Conservation (phyloP, 352 stramenopile genomes). For the Discostella stelligera region DNA sequence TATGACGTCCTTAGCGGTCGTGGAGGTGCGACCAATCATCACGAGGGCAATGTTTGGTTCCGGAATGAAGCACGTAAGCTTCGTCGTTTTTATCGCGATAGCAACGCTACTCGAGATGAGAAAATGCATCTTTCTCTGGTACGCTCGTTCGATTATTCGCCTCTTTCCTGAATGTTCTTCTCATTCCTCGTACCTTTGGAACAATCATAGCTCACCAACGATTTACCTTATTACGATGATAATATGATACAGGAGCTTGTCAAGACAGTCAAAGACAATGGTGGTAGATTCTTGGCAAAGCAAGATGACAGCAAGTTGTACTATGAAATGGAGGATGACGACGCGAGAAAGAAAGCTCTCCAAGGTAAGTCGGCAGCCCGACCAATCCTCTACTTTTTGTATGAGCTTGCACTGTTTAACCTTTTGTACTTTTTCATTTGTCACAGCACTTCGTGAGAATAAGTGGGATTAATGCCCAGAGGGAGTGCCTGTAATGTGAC, state of each 20-base stretch:
- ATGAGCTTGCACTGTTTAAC: neutral
- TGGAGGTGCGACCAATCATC: conserved; percentile 71
- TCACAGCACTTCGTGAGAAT: conserved; percentile 20
- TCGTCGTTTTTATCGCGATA: conserved; percentile 9
- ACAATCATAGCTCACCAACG: neutral
- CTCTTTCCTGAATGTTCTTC: neutral
- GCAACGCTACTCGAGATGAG: conserved; percentile 6
- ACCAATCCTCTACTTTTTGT: neutral
- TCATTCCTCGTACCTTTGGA: neutral
- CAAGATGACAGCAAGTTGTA: conserved; percentile 22
- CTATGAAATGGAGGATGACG: conserved; percentile 35
- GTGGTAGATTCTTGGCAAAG: conserved; percentile 49
- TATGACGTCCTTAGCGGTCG: conserved; percentile 50
- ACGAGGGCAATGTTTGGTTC: conserved; percentile 51
- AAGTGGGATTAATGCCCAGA: conserved; percentile 25
- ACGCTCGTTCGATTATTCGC: neutral
- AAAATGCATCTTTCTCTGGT: conserved; percentile 18
- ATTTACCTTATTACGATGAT: neutral
- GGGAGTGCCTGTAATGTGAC: too few relatives aligned
- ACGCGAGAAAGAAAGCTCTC: conserved; percentile 46
- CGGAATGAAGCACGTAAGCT: conserved; percentile 34
- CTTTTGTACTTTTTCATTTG: neutral
- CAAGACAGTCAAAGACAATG: conserved; percentile 35
- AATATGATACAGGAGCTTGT: conserved; percentile 23
- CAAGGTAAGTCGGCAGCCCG: conserved; percentile 24